These are phyloP conservation scores for Aspergillus flavus DNA, from an alignment of 2,329 filamentous ascomycete genomes.

Conservation along the genomic window DNA sequence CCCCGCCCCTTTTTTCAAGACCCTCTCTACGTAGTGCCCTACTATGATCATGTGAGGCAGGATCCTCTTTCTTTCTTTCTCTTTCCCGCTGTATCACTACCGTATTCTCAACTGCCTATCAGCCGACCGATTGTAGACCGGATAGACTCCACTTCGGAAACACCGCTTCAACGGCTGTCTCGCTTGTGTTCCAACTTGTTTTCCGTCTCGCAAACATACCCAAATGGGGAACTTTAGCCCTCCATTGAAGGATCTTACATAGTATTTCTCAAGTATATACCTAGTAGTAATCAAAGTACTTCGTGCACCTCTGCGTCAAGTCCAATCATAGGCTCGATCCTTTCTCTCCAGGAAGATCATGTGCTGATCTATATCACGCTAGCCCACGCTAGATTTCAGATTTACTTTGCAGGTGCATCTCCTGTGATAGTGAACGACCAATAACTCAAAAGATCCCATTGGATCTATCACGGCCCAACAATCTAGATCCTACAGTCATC, in stretches of 20 bases:
- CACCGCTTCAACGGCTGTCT: slow-evolving; percentile 5
- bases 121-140: not conserved
- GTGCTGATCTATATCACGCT: not conserved
- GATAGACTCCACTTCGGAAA: slow-evolving; percentile 12
- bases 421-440: not conserved
- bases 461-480: not conserved
- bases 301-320: not conserved
- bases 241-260: not conserved
- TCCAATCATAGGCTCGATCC: not conserved
- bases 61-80: slow-evolving; percentile 5
- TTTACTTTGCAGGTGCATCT: slow-evolving; percentile 1
- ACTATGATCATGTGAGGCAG: slow-evolving; percentile 18
- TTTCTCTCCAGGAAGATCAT: not conserved
- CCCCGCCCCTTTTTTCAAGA: slow-evolving; percentile 4
- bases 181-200: slow-evolving; percentile 2
- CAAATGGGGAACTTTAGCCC: not conserved
- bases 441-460: not conserved
- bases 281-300: not conserved
- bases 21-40: slow-evolving; percentile 5
- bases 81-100: slow-evolving; percentile 15
- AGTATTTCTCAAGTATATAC: too few relatives aligned
- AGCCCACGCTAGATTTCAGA: not conserved
- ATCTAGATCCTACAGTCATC: not conserved
- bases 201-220: slow-evolving; percentile 6
- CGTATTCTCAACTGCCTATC: slow-evolving; percentile 16